Evolutionary conservation across 2,329 filamentous ascomycete species (phyloP).

Genomic region (Alternaria infectoria): DNA sequence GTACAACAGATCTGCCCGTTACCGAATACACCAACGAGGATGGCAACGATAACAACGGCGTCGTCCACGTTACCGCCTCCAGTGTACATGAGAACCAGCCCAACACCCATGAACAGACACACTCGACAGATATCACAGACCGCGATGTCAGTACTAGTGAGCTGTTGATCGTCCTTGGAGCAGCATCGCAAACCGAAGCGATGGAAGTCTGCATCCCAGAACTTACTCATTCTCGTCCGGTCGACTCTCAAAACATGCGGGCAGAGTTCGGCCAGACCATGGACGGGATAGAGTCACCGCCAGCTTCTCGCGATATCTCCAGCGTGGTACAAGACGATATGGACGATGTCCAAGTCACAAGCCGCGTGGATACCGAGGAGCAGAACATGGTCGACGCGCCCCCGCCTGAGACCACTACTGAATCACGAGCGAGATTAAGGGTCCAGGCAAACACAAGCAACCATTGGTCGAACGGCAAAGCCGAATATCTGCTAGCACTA

Average conservation of each 20-base stretch:
- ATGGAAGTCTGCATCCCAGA: not conserved
- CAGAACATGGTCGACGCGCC: not conserved
- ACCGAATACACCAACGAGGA: not conserved
- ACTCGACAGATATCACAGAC: not conserved
- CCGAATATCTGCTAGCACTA: rapidly evolving
- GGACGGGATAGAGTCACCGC: not conserved
- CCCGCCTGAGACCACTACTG: not conserved
- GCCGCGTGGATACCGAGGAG: not conserved
- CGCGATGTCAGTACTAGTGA: not conserved
- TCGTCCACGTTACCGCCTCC: not conserved
- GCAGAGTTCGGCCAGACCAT: not conserved
- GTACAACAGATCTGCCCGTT: not conserved
- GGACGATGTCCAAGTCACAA: not conserved
- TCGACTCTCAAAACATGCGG: not conserved
- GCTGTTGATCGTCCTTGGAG: not conserved
- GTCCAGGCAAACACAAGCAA: not conserved
- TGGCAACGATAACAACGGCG: not conserved
- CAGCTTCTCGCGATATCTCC: not conserved
- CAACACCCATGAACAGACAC: not conserved
- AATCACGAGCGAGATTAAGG: not conserved
- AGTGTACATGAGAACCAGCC: not conserved
- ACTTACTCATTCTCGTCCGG: not conserved
- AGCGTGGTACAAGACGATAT: not conserved
- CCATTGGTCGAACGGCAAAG: not conserved
- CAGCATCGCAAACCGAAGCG: not conserved